Evolutionary conservation across 2,329 filamentous ascomycete genomes (phyloP).

Genomic region (Neospermospora avenae): DNA sequence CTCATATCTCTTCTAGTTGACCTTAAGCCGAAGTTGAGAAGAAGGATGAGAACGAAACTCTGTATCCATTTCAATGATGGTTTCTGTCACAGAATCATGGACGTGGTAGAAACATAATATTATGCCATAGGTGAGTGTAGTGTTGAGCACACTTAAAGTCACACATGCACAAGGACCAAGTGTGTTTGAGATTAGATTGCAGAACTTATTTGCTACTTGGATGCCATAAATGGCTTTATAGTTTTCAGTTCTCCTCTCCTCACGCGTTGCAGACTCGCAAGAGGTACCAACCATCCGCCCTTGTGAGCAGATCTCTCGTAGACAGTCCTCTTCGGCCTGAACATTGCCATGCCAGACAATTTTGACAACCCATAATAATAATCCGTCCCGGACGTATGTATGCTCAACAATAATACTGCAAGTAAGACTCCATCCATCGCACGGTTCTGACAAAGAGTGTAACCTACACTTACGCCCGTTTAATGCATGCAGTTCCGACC

Average conservation of each 20-base stretch:
- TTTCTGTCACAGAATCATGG: too few relatives aligned
- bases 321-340: not conserved
- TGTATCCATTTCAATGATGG: too few relatives aligned
- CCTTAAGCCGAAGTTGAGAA: too few relatives aligned
- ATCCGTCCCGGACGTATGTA: not conserved
- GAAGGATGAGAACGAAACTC: too few relatives aligned
- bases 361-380: conserved; percentile 7
- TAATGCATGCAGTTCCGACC: conserved; percentile 17
- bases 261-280: not conserved
- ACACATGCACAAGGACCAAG: not conserved
- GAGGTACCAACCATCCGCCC: not conserved
- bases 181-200: not conserved
- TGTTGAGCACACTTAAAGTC: too few relatives aligned
- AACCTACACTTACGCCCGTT: conserved; percentile 12
- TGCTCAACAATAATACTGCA: conserved; percentile 2
- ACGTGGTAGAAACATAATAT: too few relatives aligned
- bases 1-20: too few relatives aligned
- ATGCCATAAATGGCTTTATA: not conserved
- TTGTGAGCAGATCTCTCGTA: not conserved
- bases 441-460: not conserved
- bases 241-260: not conserved
- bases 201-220: not conserved
- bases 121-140: too few relatives aligned
- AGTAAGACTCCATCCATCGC: conserved; percentile 8
- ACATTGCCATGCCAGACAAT: conserved; percentile 5